A percentile compares a stretch with the other conserved stretches of the same genome.
These are phyloP conservation scores for Claviceps sp. DNA, from an alignment of 2,329 filamentous ascomycete genomes.

Conservation along the genomic window DNA sequence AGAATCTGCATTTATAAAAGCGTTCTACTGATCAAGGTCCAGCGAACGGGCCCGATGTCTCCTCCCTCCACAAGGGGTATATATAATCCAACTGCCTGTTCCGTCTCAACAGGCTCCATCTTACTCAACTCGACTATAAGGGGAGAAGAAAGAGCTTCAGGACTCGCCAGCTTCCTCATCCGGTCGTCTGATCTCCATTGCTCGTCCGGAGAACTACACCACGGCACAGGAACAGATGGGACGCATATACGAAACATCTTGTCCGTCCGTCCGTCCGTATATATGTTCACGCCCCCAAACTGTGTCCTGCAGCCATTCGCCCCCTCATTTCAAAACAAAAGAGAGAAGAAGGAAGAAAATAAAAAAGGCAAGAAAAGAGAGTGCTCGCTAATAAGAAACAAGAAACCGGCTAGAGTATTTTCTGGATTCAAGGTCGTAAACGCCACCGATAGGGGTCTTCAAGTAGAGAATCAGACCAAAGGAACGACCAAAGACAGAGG, in stretches of 20 bases:
- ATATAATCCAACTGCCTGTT: not conserved
- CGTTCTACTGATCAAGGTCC: not conserved
- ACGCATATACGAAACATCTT: no score
- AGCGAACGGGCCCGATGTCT: not conserved
- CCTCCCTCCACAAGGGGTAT: not conserved
- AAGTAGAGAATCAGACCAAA: not conserved
- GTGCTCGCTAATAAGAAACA: slow-evolving; percentile 1
- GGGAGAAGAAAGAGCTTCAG: no score
- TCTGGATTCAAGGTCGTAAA: not conserved
- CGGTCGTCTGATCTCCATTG: no score
- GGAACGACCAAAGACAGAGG: not conserved
- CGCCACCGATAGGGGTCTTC: not conserved
- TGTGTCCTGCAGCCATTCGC: no score
- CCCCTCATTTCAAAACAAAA: no score
- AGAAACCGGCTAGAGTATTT: not conserved
- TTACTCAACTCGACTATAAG: no score
- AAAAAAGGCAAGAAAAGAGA: not conserved
- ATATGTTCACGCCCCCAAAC: no score
- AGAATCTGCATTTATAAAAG: not conserved
- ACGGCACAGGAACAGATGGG: no score
- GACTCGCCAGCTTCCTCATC: no score
- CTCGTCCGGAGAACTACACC: no score
- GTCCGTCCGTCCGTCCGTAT: no score
- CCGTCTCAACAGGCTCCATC: no score
- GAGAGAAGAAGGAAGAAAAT: not conserved